Evolutionary conservation across 2,329 filamentous ascomycete species (phyloP), one percentile per base, ranked within the genome.

Genomic region (Basipetospora chlamydospora): DNA sequence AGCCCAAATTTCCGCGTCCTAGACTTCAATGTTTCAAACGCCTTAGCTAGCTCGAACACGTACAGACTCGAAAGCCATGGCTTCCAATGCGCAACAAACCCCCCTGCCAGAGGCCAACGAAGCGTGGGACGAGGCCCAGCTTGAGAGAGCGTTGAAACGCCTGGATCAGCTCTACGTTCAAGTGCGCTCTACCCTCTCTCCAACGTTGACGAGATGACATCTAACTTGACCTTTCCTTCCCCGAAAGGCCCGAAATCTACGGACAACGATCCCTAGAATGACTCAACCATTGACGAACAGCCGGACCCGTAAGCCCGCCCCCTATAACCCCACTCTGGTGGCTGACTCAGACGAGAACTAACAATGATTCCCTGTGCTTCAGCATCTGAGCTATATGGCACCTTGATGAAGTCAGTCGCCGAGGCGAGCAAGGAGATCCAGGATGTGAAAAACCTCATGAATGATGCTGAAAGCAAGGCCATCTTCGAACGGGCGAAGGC

Each of bases 111-210:
- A 35, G 18, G n/a, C 33, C 34, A 48, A 53, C 26, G 57, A 58
- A 38, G 48, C 52, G 7, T 57, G 58, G 54, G 61, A 69, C 33
- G 67, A 73, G 49, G 57, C 61, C 38, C 61, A 61, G 40, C 55
- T 73, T 6, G 59, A 66, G 41, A 55, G 61, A 40, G 63, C 61
- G 17, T 57, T 73, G 45, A 55, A 64, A 45, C 58, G 62, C 23
- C 57, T 74, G 36, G 67, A 70, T 44, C 55, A 67, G 32, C 53
- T 73, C n/a, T 67, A 73, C 46, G 56, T 68, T 46, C 65, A 69
- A 59, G 70, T 64, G 61, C 33, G 18, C 5, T 10, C 10, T 23
- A 23, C 17, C 33, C 23, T 36, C 28, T 37, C 34, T 39, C 35
- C 25, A 28, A 10, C 13, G 15, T 18, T 25, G 20, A 28, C 12